Percentiles rank a stretch among this genome's conserved stretches.
phyloP scores from a whole-genome alignment of 2,329 filamentous ascomycete species.

The Colletotrichum sp. region DNA sequence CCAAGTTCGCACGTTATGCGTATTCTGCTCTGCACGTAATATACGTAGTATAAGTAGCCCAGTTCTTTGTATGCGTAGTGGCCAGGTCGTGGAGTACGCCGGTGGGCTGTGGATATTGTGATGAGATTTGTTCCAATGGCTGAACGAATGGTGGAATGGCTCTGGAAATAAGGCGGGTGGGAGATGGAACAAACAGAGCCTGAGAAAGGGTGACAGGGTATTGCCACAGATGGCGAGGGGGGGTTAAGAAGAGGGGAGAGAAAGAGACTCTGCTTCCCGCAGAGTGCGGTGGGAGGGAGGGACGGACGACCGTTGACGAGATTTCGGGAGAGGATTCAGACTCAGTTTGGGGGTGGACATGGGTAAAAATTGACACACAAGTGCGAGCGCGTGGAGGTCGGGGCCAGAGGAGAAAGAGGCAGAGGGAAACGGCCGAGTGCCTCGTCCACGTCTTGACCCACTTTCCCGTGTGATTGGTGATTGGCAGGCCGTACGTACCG shows the following conservation, averaged over 20 bases:
- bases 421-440: slow-evolving; percentile 10
- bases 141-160: neutral
- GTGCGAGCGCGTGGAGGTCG: neutral
- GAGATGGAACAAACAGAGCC: neutral
- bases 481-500: neutral
- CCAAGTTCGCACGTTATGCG: neutral
- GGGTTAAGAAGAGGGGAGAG: neutral
- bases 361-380: neutral
- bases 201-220: neutral
- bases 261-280: neutral
- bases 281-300: neutral
- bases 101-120: neutral
- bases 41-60: neutral
- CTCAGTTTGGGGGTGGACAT: neutral
- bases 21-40: neutral
- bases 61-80: neutral
- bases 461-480: slow-evolving; percentile 5
- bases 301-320: neutral
- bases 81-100: neutral
- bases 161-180: neutral
- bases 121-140: neutral
- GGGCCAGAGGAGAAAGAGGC: neutral
- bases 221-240: neutral
- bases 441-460: neutral
- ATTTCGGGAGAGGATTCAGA: neutral